phyloP scores from a whole-genome alignment of 1,139 yeast genomes.

The Meyerozyma guilliermondii region DNA sequence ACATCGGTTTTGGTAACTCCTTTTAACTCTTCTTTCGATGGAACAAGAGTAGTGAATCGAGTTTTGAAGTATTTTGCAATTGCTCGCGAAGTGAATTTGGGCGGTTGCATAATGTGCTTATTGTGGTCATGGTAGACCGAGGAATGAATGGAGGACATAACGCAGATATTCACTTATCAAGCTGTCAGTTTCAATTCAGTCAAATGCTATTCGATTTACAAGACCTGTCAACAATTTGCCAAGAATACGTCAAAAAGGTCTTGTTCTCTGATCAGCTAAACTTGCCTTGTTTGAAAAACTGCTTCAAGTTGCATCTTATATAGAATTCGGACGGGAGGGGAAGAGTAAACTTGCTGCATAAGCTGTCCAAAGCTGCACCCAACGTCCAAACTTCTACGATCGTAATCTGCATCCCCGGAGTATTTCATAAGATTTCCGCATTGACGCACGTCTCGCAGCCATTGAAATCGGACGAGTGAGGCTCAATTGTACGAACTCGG shows the following conservation, averaged over 20 bases:
- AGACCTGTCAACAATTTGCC: neutral
- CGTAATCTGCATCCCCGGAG: neutral
- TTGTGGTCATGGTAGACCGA: constrained; percentile 19
- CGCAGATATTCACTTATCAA: too few species aligned
- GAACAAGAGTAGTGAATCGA: constrained; percentile 28
- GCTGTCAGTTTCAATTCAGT: too few species aligned
- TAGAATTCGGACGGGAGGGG: neutral
- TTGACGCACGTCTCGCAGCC: neutral
- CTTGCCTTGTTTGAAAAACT: neutral
- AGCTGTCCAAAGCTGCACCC: too few species aligned
- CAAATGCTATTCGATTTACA: too few species aligned
- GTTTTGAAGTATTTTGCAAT: constrained; percentile 23
- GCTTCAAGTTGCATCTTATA: neutral
- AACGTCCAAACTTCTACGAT: neutral
- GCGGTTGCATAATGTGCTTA: constrained; percentile 29
- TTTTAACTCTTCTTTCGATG: constrained; percentile 24
- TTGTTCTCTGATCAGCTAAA: too few species aligned
- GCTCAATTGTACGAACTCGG: too few species aligned
- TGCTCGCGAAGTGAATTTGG: constrained; percentile 21
- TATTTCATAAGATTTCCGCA: neutral
- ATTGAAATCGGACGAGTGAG: too few species aligned
- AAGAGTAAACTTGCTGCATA: neutral
- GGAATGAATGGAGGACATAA: constrained; percentile 5
- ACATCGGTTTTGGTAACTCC: constrained; percentile 25
- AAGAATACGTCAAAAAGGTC: neutral